Evolutionary conservation across 352 stramenopile species (phyloP), one percentile per base, ranked within the genome.

Genomic region (Phytopythium aichiense): DNA sequence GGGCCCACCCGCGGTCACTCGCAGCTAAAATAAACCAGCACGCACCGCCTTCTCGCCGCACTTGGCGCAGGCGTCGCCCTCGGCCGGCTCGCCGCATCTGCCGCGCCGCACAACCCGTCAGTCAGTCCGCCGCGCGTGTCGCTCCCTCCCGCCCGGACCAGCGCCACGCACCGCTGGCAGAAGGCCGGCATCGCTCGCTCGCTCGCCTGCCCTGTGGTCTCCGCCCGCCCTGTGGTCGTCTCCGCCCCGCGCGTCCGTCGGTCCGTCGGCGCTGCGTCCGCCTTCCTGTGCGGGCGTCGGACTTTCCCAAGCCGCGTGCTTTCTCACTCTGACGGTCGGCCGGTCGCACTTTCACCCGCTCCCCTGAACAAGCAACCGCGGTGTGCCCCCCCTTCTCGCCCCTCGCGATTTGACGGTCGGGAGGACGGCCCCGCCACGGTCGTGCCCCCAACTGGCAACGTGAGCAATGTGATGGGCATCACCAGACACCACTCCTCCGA

Each of bases 1-100:
- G 4, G 16, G 9, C 20, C 13, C 25, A 22, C 22, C 18, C 31
- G 25, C 33, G 48, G 48, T 18, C 48, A 18, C 20, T 30, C 25
- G 3, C 25, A 3, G 1, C 25, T 3, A 30, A 30, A 42, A 15
- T 2, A 42, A 1, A 0, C 13, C 15, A 13, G 22, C 23, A 69
- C 74, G 70, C 67, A 92, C 83, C 76, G 71, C 72, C 60, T 71
- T 72, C 60, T 84, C 80, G 40, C 83, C 83, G 68, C 83, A 92
- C 38, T 87, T 82, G 5, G 63, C 71, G 63, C 83, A 92, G 13
- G 71, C 69, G 33, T 80, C 67, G 4, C 48, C 57, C 33, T 81
- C 77, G 30, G 84, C 79, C 51, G 79, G 79, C 52, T 90, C 81
- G 20, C 83, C 80, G 64, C 83, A 92, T 63, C 72, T 79, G 64